Percentiles rank a stretch among this genome's conserved stretches.
Evolutionary conservation across 257 asterid genomes (phyloP).

Genomic region (Plantago elongata): DNA sequence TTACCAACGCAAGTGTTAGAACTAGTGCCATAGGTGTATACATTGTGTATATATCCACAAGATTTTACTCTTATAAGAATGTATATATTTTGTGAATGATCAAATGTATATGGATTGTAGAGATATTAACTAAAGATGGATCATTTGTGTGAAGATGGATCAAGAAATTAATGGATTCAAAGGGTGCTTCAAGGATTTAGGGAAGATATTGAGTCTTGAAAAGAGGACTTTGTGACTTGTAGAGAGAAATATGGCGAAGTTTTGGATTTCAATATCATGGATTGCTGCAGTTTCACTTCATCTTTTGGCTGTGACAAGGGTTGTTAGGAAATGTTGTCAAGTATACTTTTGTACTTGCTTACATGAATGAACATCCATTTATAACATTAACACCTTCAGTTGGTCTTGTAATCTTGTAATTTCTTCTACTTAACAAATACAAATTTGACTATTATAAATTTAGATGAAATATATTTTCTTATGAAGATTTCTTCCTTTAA

Average conservation of each 20-base stretch:
- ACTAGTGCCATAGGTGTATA: constrained; percentile 15
- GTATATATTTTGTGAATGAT: background rate
- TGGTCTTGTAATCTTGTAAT: too few relatives aligned
- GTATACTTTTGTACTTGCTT: background rate
- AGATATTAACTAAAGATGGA: constrained; percentile 1
- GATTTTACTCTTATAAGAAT: background rate
- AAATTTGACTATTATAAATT: too few relatives aligned
- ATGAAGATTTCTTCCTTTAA: too few relatives aligned
- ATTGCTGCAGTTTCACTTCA: constrained; percentile 23
- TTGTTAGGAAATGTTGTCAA: constrained; percentile 20
- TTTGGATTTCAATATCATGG: constrained; percentile 17
- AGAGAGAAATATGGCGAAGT: constrained; percentile 17
- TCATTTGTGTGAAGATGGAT: background rate
- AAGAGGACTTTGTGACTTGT: constrained; percentile 1
- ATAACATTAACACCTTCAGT: too few relatives aligned
- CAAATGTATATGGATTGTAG: background rate
- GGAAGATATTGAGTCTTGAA: constrained; percentile 10
- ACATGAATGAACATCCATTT: background rate
- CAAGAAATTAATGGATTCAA: constrained; percentile 8
- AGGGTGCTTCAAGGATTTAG: constrained; percentile 4
- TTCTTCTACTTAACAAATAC: too few relatives aligned
- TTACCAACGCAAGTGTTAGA: constrained; percentile 15
- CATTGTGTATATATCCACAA: background rate
- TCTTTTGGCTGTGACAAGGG: constrained; percentile 15
- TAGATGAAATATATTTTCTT: too few relatives aligned